These are phyloP conservation scores for Moesziomyces sp. DNA, from an alignment of 1,284 basidiomycete genomes.

Conservation along the genomic window DNA sequence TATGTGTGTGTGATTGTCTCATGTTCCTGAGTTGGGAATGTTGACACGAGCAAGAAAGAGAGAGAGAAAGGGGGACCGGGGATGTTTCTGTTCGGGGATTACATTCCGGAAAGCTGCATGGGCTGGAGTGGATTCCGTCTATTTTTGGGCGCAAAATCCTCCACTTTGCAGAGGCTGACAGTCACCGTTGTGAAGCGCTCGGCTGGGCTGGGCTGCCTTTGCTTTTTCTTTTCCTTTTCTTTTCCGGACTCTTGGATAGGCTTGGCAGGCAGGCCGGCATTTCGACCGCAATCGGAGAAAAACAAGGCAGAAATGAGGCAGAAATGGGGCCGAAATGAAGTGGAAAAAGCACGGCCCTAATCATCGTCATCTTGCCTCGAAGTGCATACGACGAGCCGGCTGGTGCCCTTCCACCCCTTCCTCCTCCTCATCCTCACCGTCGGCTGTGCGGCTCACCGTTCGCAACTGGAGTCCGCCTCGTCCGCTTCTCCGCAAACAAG, in stretches of 20 bases:
- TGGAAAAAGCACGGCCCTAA: not conserved
- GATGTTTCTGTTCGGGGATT: not conserved
- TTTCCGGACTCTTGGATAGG: no score
- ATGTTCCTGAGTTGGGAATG: not conserved
- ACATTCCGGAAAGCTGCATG: not conserved
- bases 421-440: not conserved
- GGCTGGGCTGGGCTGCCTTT: not conserved
- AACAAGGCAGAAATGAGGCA: not conserved
- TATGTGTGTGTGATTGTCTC: not conserved
- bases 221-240: not conserved
- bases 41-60: not conserved
- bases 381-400: constrained; percentile 9
- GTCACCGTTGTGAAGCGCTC: no score
- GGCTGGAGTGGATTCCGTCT: not conserved
- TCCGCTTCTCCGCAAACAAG: no score
- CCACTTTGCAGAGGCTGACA: not conserved
- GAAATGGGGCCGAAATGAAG: not conserved
- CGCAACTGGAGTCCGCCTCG: no score
- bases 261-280: not conserved
- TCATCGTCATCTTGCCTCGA: constrained; percentile 23
- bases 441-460: not conserved
- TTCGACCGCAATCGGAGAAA: no score
- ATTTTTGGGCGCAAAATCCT: not conserved
- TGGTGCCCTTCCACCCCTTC: not conserved
- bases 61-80: no score